Percentiles rank a stretch among this genome's conserved stretches.
phyloP scores from a whole-genome alignment of 2,329 filamentous ascomycete genomes.

The Plenodomus lindquistii region DNA sequence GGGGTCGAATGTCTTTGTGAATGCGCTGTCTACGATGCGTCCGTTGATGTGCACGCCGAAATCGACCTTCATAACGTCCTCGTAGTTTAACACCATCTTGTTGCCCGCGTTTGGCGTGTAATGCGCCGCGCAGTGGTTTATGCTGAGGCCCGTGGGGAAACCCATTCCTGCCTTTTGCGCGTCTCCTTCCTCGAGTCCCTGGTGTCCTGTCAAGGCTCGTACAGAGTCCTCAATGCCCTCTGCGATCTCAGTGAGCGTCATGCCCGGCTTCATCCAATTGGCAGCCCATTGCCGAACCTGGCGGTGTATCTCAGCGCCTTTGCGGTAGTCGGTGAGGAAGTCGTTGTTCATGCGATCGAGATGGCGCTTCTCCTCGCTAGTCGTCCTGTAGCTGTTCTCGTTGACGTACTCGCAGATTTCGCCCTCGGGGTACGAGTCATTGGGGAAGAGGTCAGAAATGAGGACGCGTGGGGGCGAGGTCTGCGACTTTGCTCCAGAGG shows the following conservation, averaged over 20 bases:
- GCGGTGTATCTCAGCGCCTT: conserved; percentile 86
- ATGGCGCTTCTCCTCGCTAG: conserved; percentile 81
- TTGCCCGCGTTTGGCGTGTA: conserved; percentile 88
- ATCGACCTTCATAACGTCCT: conserved; percentile 75
- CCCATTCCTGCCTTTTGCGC: conserved; percentile 79
- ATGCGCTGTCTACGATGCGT: conserved; percentile 71
- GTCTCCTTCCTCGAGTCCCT: conserved; percentile 77
- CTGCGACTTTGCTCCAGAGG: conserved; percentile 65
- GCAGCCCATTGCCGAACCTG: conserved; percentile 85
- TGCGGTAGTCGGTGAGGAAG: conserved; percentile 78
- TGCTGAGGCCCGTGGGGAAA: conserved; percentile 81
- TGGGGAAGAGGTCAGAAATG: conserved; percentile 73
- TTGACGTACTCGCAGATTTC: conserved; percentile 77
- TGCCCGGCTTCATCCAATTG: conserved; percentile 78
- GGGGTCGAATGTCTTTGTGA: conserved; percentile 70
- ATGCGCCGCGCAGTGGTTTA: conserved; percentile 85
- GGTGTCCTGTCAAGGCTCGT: conserved; percentile 74
- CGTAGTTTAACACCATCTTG: conserved; percentile 68
- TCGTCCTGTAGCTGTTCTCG: conserved; percentile 79
- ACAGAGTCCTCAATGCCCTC: conserved; percentile 87
- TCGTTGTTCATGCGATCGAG: conserved; percentile 79
- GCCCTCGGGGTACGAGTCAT: conserved; percentile 73
- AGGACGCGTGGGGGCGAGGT: conserved; percentile 76
- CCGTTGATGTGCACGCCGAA: conserved; percentile 74
- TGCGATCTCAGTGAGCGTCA: conserved; percentile 78